Evolutionary conservation across 23 red algal species (phyloP).

Genomic region (Gracilaria vermiculophylla): DNA sequence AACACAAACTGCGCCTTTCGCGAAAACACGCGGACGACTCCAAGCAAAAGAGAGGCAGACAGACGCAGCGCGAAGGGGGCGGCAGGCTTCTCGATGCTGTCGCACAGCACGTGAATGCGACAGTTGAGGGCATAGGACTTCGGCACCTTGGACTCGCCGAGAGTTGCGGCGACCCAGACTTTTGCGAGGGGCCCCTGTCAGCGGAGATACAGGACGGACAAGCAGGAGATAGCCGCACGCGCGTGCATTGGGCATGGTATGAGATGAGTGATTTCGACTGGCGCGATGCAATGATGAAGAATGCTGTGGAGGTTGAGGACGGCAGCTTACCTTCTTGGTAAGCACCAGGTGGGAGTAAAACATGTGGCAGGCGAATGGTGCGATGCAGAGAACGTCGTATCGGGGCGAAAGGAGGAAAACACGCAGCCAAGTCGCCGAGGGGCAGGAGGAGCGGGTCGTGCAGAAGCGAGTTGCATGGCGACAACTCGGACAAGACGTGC

Average conservation of each 20-base stretch:
- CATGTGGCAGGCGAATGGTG: background rate
- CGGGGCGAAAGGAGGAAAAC: background rate
- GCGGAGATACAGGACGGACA: background rate
- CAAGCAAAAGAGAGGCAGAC: constrained; percentile 70
- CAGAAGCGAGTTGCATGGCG: background rate
- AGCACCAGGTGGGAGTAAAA: constrained; percentile 60
- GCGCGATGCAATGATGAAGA: background rate
- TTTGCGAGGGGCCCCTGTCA: constrained; percentile 65
- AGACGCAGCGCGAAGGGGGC: constrained; percentile 76
- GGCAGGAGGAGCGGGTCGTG: background rate
- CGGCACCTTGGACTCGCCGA: constrained; percentile 52
- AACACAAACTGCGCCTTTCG: constrained; percentile 67
- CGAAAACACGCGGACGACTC: constrained; percentile 76
- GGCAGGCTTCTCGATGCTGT: constrained; percentile 52
- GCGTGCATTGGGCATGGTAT: background rate
- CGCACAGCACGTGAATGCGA: constrained; percentile 53
- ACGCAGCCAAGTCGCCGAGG: background rate
- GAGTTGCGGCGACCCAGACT: constrained; percentile 86
- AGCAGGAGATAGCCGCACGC: background rate
- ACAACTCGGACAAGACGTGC: background rate
- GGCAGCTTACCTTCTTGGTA: constrained; percentile 43
- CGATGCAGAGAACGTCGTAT: background rate
- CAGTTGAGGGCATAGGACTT: constrained; percentile 49
- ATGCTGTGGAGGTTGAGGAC: background rate
- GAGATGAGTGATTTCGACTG: background rate